These are phyloP conservation scores for Alternaria sp. DNA, from an alignment of 2,329 filamentous ascomycete species.

Conservation along the genomic window DNA sequence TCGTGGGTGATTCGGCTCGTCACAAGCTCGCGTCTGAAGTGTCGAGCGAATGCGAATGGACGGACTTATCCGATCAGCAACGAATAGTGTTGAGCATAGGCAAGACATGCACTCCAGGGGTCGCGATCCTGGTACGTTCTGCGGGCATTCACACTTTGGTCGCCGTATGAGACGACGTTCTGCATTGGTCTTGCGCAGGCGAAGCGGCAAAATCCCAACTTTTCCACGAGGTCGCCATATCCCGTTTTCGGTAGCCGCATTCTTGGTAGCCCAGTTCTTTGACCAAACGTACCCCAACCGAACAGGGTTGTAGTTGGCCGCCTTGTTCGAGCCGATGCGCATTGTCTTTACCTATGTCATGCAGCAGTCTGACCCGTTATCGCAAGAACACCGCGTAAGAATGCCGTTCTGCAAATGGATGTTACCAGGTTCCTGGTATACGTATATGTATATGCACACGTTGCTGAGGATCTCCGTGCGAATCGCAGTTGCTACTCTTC, in stretches of 20 bases:
- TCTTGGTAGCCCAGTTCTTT: not conserved
- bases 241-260: not conserved
- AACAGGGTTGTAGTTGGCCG: not conserved
- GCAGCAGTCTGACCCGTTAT: conserved; percentile 18
- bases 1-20: not conserved
- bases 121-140: not conserved
- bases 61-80: conserved; percentile 4
- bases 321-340: not conserved
- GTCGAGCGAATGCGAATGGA: not conserved
- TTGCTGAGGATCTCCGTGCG: conserved; percentile 9
- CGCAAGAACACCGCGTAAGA: conserved; percentile 12
- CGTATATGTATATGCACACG: conserved; percentile 14
- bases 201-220: not conserved
- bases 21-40: not conserved
- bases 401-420: not conserved
- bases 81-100: not conserved
- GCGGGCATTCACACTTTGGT: not conserved
- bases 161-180: not conserved
- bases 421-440: conserved; percentile 24
- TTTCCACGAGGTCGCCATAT: not conserved
- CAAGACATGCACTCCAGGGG: not conserved
- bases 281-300: conserved; percentile 6
- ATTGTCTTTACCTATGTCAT: not conserved
- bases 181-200: not conserved
- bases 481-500: conserved; percentile 5